Base-by-base conservation (phyloP, 139 green algal genomes). In the Chlamydomonas asymmetrica region DNA sequence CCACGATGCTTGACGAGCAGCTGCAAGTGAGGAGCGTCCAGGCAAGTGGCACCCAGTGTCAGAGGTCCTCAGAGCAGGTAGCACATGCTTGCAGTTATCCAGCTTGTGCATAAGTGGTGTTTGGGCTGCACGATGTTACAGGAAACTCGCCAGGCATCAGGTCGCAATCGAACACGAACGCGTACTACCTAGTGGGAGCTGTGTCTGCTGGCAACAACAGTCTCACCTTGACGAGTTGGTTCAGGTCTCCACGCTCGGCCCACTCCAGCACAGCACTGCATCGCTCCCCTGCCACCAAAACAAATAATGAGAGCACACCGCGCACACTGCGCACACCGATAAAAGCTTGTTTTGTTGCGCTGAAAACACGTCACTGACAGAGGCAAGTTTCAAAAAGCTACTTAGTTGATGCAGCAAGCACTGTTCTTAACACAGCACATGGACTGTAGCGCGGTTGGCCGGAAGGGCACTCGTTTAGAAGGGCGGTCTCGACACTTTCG, bases 231-330 rank as follows among this genome's bases (percentile, higher is more conserved):
- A 77, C 10, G 1, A 77, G 16, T 0, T 57, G 69, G 3, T 43
- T 59, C 59, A 77, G 41, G 41, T 77, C 71, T 16, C 71, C 71
- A 32, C 71, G 59, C 45, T 77, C 71, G 0, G 71, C 71, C 59
- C 59, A 77, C 41, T 77, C 71, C 71, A 77, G 68, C 6, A 77
- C 71, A n/a, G 69, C 69, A 8, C 59, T 41, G 34, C 71, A 77
- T 7, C 57, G 66, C 18, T 38, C 10, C n/a, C 40, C 63, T n/a
- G 63, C 63, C 20, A 45, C 4, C 43, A 61, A 7, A 35, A 45
- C 43, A 29, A 32, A 27, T 43, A 43, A 1, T 43, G 2, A 31
- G 43, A 31, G 34, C 34, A 43, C 16, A 31, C 40, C n/a, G 27
- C 40, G 2, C 64, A n/a, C 23, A 10, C 18, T 59, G 40, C 25